Conservation (phyloP, 1,139 yeast genomes). For the Hansenula lynferdii region DNA sequence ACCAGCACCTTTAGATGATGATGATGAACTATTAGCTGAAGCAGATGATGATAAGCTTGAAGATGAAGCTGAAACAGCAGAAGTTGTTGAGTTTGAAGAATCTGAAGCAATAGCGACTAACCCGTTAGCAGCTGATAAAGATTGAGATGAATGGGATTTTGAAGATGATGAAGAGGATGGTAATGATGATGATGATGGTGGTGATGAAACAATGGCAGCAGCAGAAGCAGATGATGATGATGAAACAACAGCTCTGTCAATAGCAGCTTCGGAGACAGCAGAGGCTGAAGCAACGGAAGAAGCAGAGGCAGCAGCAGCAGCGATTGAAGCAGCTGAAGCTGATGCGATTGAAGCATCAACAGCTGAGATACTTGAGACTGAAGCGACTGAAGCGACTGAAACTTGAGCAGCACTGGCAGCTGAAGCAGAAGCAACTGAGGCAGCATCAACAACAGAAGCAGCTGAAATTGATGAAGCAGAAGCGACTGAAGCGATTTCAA, state of each 20-base stretch:
- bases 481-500: slow-evolving; percentile 13
- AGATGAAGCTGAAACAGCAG: slow-evolving; percentile 16
- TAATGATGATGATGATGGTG: slow-evolving; percentile 5
- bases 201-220: not conserved
- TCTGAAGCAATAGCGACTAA: slow-evolving; percentile 43
- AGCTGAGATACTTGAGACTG: too few relatives aligned
- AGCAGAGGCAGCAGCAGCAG: not conserved
- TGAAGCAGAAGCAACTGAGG: slow-evolving; percentile 11
- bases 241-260: slow-evolving; percentile 23
- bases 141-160: too few relatives aligned
- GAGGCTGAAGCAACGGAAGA: slow-evolving; percentile 37
- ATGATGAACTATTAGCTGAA: slow-evolving; percentile 14
- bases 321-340: slow-evolving; percentile 4
- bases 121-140: slow-evolving; percentile 38
- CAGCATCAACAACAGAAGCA: slow-evolving; percentile 14
- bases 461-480: slow-evolving; percentile 19
- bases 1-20: slow-evolving; percentile 32
- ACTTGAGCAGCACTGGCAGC: slow-evolving; percentile 7
- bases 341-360: slow-evolving; percentile 6
- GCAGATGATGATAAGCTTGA: too few relatives aligned
- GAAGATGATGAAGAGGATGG: slow-evolving; percentile 2
- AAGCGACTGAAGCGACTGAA: slow-evolving; percentile 9
- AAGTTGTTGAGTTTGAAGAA: slow-evolving; percentile 23
- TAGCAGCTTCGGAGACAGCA: slow-evolving; percentile 29
- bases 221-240: slow-evolving; percentile 1